Base-by-base conservation (phyloP, 345 rosid genomes). In the Lagerstroemia speciosa region DNA sequence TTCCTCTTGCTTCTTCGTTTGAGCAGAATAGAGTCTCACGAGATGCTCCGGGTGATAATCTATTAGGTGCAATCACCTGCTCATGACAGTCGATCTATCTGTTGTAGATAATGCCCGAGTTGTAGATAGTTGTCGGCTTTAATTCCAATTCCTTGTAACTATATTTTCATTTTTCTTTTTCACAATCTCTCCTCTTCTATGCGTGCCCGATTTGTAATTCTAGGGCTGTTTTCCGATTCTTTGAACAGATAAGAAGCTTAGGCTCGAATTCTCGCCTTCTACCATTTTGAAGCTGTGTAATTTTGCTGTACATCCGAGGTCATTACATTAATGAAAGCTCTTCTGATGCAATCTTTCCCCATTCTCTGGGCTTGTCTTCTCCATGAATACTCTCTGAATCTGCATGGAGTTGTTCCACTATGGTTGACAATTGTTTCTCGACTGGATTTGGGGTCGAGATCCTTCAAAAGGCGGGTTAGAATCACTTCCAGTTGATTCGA, bases 281-380 rank as follows among this genome's bases (percentile, higher is more conserved):
- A 67, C 74, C 74, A 58, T 64, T 76, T 69, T 69, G 76, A 48
- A 46, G 67, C 71, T 69, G 12, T 84, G 93, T 83, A 83, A 77
- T 74, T 79, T 78, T 34, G 58, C 67, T 90, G 93, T 88, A 85
- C 80, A 85, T 79, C 78, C 78, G 83, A 79, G 81, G 77, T 78
- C 43, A 76, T 69, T 45, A 38, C 63, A 67, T 36, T 74, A 66
- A 78, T 55, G 67, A 76, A 78, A 57, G 65, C 38, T 72, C 58
- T 22, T 72, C 58, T 22, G 65, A 65, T 66, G 72, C 68, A 48
- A 46, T 65, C 65, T 31, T 70, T 70, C 12, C 19, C 30, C 19
- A 20, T 2, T 20, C 24, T 16, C 3, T 7, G n/a, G 30, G 14
- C 3, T 53, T 24, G 29, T 53, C 60, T 53, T 8, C 60, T n/a